Evolutionary conservation across 345 rosid species (phyloP), one percentile per base, ranked within the genome.

Genomic region (Cardiospermum halicacabum): DNA sequence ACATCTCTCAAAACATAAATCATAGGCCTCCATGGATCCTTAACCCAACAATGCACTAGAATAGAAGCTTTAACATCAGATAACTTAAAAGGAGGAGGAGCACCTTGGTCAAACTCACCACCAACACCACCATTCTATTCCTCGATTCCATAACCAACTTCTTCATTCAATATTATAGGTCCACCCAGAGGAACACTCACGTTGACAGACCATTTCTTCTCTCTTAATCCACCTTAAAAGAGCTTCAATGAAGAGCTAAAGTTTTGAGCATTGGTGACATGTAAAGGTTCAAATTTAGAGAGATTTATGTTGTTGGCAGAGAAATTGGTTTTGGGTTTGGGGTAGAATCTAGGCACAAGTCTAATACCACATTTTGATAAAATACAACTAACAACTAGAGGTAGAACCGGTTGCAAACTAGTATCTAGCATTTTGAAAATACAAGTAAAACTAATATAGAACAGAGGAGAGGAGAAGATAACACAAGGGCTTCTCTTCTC

Each of bases 41-140:
- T 91, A 51, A 89, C 85, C 97, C 97, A 91, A 53, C 97, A 89
- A 77, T 89, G 97, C 71, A 85, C 83, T 11, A 93, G 97, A 73
- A 91, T 91, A 27, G 94, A 89, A 9, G 87, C 89, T 74, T 84
- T 78, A 53, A 91, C 73, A 61, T 89, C 96, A 16, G 90, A 81
- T 62, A 91, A 64, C 42, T 69, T 79, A 75, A 91, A 91, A 7
- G 96, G 96, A 36, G 96, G 96, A 21, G 85, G 82, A 0, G 86
- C 79, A 51, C 79, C 65, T 19, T 86, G 77, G 56, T 74, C 74
- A 42, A 85, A 85, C 53, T 64, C 75, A 15, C 50, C 75, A n/a
- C 61, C 75, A 24, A 66, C 74, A 12, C 50, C 77, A 13, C 58
- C 73, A 19, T 68, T 63, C 18, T 36, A 73, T 22, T 72, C 68